phyloP scores from a whole-genome alignment of 805 yeast species.

The Metschnikowia amazonensis region DNA sequence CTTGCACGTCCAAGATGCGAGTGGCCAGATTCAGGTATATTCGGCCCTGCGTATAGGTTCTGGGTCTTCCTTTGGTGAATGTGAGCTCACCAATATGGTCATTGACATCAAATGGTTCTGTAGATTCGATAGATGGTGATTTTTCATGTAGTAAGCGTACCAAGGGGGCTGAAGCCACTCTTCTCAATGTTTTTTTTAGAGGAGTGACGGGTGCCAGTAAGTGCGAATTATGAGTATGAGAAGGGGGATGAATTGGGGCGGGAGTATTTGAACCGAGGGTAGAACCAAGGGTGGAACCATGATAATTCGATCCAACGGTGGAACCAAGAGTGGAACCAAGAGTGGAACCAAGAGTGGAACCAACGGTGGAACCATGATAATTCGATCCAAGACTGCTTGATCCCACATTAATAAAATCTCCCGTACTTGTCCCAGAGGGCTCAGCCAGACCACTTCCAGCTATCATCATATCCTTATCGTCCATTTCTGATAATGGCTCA shows the following conservation, averaged over 20 bases:
- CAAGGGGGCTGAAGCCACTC: conserved; percentile 85
- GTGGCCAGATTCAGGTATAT: conserved; percentile 73
- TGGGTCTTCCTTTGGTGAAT: conserved; percentile 30
- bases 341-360: no score
- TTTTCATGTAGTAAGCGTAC: conserved; percentile 35
- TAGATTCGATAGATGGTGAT: conserved; percentile 11
- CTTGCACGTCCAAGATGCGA: conserved; percentile 72
- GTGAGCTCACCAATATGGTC: conserved; percentile 45
- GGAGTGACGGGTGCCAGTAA: conserved; percentile 18
- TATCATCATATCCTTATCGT: neutral
- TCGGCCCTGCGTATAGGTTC: conserved; percentile 45
- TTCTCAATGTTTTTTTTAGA: conserved; percentile 47
- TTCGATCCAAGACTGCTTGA: no score
- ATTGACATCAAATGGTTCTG: conserved; percentile 40
- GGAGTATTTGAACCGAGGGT: no score
- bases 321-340: no score
- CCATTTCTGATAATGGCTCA: neutral
- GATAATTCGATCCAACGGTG: no score
- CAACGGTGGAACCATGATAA: no score
- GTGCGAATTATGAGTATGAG: no score
- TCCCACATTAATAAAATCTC: no score
- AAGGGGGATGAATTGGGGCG: no score
- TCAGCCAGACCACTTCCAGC: no score
- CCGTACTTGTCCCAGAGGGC: no score
- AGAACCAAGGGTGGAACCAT: no score